Conservation (phyloP, 768 basidiomycete species). For the Amanita subjunquillea region DNA sequence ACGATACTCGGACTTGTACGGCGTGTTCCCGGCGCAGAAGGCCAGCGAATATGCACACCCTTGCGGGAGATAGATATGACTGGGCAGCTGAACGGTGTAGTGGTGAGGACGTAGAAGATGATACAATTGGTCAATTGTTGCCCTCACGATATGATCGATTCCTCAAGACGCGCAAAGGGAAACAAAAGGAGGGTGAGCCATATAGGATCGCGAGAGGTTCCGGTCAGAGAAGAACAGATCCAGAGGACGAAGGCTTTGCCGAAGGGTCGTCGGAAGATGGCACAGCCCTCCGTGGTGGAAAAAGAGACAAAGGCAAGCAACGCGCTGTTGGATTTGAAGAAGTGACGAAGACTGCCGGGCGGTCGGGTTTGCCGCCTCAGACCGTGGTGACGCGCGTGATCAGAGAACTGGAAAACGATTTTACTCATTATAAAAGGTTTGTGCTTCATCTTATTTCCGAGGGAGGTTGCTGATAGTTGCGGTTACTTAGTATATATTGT, state of each 20-base stretch:
- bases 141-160: slow-evolving; percentile 12
- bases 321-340: slow-evolving; percentile 17
- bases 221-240: slow-evolving; percentile 5
- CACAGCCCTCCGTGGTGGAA: slow-evolving; percentile 16
- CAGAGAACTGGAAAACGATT: slow-evolving; percentile 89
- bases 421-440: slow-evolving; percentile 91
- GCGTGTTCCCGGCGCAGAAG: slow-evolving; percentile 46
- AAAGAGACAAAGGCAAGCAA: slow-evolving; percentile 19
- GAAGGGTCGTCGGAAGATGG: slow-evolving; percentile 26
- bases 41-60: slow-evolving; percentile 7
- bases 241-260: slow-evolving; percentile 35
- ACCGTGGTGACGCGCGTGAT: slow-evolving; percentile 78
- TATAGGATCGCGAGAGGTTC: slow-evolving; percentile 3
- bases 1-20: slow-evolving; percentile 59
- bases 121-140: slow-evolving; percentile 11
- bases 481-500: slow-evolving; percentile 63
- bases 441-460: not conserved
- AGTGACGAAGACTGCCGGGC: slow-evolving; percentile 17
- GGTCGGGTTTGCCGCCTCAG: slow-evolving; percentile 62
- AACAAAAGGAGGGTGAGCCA: not conserved
- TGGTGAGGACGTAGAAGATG: slow-evolving; percentile 4
- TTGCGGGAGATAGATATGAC: slow-evolving; percentile 7
- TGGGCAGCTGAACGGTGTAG: not conserved
- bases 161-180: slow-evolving; percentile 4
- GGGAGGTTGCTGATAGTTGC: slow-evolving; percentile 4